A percentile compares a stretch with the other conserved stretches of the same genome.
Evolutionary conservation across 2,329 filamentous ascomycete species (phyloP).

Genomic region (Cladosporium oxysporum): DNA sequence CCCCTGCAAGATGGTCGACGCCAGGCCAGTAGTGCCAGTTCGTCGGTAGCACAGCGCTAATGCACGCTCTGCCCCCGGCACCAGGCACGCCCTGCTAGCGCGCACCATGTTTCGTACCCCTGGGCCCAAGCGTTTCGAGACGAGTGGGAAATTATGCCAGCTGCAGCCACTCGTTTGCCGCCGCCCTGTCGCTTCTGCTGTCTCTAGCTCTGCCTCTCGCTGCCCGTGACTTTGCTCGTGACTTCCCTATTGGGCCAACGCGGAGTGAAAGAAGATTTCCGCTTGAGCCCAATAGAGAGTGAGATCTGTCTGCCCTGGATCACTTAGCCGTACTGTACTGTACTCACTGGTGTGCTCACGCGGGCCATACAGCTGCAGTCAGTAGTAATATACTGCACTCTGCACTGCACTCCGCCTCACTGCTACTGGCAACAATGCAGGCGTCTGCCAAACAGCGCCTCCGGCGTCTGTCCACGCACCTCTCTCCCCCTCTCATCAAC

Average conservation of each 20-base stretch:
- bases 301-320: background rate
- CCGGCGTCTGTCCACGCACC: conserved; percentile 1
- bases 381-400: background rate
- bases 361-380: background rate
- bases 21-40: background rate
- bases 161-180: background rate
- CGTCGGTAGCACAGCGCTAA: background rate
- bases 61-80: background rate
- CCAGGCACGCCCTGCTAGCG: background rate
- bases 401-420: background rate
- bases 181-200: background rate
- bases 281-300: background rate
- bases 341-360: background rate
- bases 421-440: background rate
- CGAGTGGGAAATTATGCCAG: background rate
- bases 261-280: background rate
- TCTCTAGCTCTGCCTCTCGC: too few relatives aligned
- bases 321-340: background rate
- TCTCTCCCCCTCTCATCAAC: conserved; percentile 10
- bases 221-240: background rate
- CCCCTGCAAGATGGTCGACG: background rate
- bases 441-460: conserved; percentile 9
- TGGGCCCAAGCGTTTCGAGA: background rate
- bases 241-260: background rate
- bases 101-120: conserved; percentile 11